These are phyloP conservation scores for Tuber umbilicatum DNA, from an alignment of 495 filamentous ascomycete genomes.

Conservation along the genomic window DNA sequence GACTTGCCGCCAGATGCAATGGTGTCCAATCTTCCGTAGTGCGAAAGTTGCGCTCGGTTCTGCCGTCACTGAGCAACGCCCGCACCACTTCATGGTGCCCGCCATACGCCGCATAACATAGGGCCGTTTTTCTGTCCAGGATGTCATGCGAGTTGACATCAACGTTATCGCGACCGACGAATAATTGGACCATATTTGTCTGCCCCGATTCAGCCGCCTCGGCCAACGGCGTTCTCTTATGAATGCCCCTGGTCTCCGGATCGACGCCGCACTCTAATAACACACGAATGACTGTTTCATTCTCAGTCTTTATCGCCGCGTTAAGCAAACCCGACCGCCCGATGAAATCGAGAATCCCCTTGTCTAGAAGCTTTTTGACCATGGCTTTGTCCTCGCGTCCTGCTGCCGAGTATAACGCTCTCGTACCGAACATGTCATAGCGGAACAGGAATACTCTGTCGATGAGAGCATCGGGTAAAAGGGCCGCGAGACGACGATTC, in stretches of 20 bases:
- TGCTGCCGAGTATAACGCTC: not conserved
- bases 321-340: not conserved
- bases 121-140: not conserved
- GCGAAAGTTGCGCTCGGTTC: slow-evolving; percentile 1
- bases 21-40: not conserved
- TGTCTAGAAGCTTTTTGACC: slow-evolving; percentile 1
- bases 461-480: slow-evolving; percentile 19
- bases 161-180: not conserved
- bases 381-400: not conserved
- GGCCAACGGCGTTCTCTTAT: not conserved
- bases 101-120: not conserved
- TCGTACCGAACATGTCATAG: not conserved
- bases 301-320: slow-evolving; percentile 6
- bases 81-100: not conserved
- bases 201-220: not conserved
- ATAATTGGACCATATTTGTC: not conserved
- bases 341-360: slow-evolving; percentile 1
- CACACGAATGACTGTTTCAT: slow-evolving; percentile 14
- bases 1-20: not conserved
- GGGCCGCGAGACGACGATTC: slow-evolving; percentile 23
- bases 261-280: slow-evolving; percentile 29
- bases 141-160: not conserved
- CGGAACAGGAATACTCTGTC: not conserved
- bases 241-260: not conserved
- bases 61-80: not conserved